Evolutionary conservation across 805 yeast species (phyloP), one percentile per base, ranked within the genome.

Genomic region (Nakazawaea pomicola): DNA sequence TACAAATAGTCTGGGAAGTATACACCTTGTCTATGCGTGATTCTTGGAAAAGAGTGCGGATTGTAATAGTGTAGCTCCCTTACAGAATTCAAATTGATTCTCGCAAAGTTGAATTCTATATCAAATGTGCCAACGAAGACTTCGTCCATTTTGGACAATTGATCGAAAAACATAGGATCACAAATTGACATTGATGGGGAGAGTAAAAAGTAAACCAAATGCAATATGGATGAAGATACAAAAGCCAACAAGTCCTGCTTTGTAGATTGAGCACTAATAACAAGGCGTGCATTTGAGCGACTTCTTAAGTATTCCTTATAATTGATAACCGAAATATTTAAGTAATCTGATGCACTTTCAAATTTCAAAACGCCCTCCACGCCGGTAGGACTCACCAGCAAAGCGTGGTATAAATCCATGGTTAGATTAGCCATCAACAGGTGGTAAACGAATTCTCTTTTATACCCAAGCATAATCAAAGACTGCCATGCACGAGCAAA

Each of bases 141-240:
- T 16, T 40, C 29, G 7, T 10, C 15, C 4, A 20, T 28, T 8
- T 9, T 15, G 8, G 20, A 15, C 14, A 15, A 9, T n/a, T 11
- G 19, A 12, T 29, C 23, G 32, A n/a, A 33, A 28, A 40, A 40
- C 4, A 11, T n/a, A 11, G 29, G 15, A 33, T 40, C 43, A 21
- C 21, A 40, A 3, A 40, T 28, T 14, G 43, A 40, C 21, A 33
- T 9, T 10, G 43, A 33, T 10, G 43, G 43, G 17, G 16, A 8
- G 14, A 28, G 16, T 20, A 40, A n/a, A 20, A 12, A 33, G 16
- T 40, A 40, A 8, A 40, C 4, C 28, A 29, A 10, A 10, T 33
- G 20, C 12, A 40, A 28, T 2, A 34, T 29, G 11, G 29, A 17
- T 11, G 38, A 8, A 11, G 34, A n/a, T 15, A 33, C n/a, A 15